phyloP scores from a whole-genome alignment of 139 green algal species.

The Chlorella sp. region DNA sequence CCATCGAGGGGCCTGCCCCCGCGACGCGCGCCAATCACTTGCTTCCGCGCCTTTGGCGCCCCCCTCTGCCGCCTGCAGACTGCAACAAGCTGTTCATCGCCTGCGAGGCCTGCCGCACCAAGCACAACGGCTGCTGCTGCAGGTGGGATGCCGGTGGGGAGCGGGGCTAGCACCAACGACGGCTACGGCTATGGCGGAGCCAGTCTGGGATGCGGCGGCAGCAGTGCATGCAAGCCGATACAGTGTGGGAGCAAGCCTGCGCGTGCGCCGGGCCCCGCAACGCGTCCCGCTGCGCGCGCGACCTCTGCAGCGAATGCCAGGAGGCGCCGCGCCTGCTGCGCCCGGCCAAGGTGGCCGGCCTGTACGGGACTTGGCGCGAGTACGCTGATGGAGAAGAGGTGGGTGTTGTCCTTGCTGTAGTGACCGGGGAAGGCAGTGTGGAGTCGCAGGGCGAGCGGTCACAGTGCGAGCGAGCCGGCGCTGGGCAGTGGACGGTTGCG shows the following conservation, averaged over 20 bases:
- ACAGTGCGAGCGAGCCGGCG: not conserved
- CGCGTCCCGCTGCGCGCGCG: no score
- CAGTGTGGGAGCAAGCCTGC: no score
- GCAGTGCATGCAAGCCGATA: no score
- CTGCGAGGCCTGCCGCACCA: conserved; percentile 64
- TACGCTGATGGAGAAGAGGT: conserved; percentile 18
- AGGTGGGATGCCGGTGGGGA: no score
- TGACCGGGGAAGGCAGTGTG: not conserved
- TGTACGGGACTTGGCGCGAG: conserved; percentile 57
- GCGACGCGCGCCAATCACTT: no score
- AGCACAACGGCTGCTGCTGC: conserved; percentile 79
- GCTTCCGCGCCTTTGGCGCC: not conserved
- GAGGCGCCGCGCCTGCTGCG: conserved; percentile 75
- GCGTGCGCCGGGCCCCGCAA: no score
- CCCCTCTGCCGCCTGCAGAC: not conserved
- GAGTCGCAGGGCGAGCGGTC: not conserved
- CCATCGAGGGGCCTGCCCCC: no score
- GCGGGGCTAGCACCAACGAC: no score
- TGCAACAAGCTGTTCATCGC: conserved; percentile 90
- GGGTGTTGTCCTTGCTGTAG: not conserved
- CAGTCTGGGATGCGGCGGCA: no score
- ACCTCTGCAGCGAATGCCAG: no score
- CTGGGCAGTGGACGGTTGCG: not conserved
- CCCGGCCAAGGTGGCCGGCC: conserved; percentile 62
- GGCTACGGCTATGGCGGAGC: no score